Percentiles rank a stretch among this genome's conserved stretches.
Conservation (phyloP, 2,329 filamentous ascomycete genomes). For the Penicillium digitatum region DNA sequence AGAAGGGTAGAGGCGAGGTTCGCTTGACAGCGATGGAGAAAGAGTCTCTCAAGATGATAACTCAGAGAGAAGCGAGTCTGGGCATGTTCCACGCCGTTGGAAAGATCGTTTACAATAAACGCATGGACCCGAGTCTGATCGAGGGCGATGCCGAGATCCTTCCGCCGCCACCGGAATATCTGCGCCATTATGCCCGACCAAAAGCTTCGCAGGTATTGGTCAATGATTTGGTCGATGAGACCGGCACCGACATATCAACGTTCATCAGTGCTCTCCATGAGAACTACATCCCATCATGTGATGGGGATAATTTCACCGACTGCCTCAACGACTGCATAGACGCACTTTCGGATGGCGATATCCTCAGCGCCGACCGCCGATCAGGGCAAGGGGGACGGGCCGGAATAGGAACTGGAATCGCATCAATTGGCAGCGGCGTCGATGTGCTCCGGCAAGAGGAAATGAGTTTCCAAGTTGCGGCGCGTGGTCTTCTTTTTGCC, state of each 20-base stretch:
- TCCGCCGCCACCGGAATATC: constrained; percentile 58
- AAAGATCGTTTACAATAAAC: constrained; percentile 95
- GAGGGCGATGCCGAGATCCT: constrained; percentile 40
- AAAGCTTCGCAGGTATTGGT: constrained; percentile 63
- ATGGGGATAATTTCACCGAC: constrained; percentile 63
- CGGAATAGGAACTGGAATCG: constrained; percentile 56
- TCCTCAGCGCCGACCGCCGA: constrained; percentile 65
- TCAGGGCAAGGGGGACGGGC: constrained; percentile 37
- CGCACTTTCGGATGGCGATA: constrained; percentile 78
- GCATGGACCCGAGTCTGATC: constrained; percentile 53
- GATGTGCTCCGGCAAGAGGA: constrained; percentile 87
- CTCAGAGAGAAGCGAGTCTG: constrained; percentile 80
- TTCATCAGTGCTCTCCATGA: constrained; percentile 90
- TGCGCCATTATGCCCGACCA: constrained; percentile 56
- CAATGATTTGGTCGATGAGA: constrained; percentile 83
- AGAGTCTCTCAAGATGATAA: constrained; percentile 74
- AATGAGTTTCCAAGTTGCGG: constrained; percentile 86
- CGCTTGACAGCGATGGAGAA: constrained; percentile 69
- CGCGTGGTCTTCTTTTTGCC: constrained; percentile 78
- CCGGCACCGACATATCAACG: constrained; percentile 84
- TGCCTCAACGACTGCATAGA: constrained; percentile 82
- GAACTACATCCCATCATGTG: constrained; percentile 84
- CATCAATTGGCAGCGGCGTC: constrained; percentile 41
- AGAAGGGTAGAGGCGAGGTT: constrained; percentile 50
- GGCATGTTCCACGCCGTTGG: constrained; percentile 96